Evolutionary conservation across 495 filamentous ascomycete genomes (phyloP).

Genomic region (Hyaloscypha finlandica): DNA sequence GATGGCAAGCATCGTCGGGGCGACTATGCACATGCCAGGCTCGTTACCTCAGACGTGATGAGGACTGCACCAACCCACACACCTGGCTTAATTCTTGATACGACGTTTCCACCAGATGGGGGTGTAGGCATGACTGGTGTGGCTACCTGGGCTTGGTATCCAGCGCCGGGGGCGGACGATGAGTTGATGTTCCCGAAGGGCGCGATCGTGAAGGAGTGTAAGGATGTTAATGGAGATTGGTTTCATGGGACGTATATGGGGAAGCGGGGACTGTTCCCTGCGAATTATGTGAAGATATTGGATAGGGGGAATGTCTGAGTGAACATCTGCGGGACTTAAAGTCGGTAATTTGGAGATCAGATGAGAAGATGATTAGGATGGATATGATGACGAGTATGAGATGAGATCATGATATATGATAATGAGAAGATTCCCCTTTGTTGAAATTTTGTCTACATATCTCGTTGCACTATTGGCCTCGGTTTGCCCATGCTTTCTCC

Average conservation of each 20-base stretch:
- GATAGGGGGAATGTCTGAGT: conserved; percentile 18
- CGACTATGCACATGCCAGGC: conserved; percentile 17
- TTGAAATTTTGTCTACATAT: background rate
- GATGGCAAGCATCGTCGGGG: conserved; percentile 23
- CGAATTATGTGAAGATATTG: conserved; percentile 61
- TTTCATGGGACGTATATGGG: conserved; percentile 80
- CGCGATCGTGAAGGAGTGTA: conserved; percentile 76
- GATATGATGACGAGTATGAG: background rate
- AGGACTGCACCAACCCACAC: conserved; percentile 30
- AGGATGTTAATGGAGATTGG: conserved; percentile 88
- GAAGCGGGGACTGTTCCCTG: conserved; percentile 72
- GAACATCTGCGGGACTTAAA: background rate
- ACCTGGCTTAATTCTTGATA: conserved; percentile 13
- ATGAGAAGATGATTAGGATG: background rate
- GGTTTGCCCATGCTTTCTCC: too few species aligned
- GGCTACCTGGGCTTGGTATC: conserved; percentile 75
- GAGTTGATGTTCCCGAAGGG: conserved; percentile 82
- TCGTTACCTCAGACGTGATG: conserved; percentile 43
- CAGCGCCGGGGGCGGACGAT: conserved; percentile 57
- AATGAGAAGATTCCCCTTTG: background rate
- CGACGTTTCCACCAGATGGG: conserved; percentile 66
- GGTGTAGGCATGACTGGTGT: conserved; percentile 62
- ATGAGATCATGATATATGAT: too few species aligned
- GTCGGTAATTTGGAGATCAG: background rate
- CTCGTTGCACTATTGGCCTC: too few species aligned